Evolutionary conservation across 73 alveolate genomes (phyloP).

Genomic region (Paramecium tetraurelia): DNA sequence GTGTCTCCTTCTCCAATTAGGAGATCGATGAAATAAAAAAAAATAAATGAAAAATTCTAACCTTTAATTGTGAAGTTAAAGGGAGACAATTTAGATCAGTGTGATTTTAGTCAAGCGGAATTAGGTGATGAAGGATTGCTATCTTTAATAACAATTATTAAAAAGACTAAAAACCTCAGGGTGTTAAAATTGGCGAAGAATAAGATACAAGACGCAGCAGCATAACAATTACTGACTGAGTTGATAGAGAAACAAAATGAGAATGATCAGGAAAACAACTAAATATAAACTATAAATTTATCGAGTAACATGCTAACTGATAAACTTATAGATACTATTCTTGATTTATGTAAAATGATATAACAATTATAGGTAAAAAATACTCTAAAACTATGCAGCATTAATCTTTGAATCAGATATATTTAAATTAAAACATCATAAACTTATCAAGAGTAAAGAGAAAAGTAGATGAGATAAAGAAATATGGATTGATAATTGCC

Average conservation of each 20-base stretch:
- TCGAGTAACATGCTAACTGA: constrained; percentile 14
- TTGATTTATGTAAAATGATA: background rate
- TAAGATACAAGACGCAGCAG: constrained; percentile 12
- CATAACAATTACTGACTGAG: background rate
- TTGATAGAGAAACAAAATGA: background rate
- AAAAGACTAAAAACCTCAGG: background rate
- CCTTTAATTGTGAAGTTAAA: background rate
- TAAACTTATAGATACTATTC: background rate
- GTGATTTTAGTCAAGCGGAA: constrained; percentile 21
- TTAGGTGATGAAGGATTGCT: constrained; percentile 32
- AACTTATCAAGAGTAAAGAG: background rate
- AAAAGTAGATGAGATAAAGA: constrained; percentile 16
- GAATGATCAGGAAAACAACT: background rate
- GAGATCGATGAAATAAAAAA: background rate
- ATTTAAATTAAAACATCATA: background rate
- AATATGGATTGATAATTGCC: background rate
- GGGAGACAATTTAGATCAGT: background rate
- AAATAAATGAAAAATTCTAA: constrained; percentile 15
- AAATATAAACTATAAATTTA: background rate
- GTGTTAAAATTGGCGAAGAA: background rate
- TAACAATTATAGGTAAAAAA: background rate
- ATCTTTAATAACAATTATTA: background rate
- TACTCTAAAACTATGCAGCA: background rate
- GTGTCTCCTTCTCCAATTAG: constrained; percentile 18
- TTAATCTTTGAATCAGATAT: background rate